Conservation (phyloP, 2,329 filamentous ascomycete genomes). For the Neopestalotiopsis rosae region DNA sequence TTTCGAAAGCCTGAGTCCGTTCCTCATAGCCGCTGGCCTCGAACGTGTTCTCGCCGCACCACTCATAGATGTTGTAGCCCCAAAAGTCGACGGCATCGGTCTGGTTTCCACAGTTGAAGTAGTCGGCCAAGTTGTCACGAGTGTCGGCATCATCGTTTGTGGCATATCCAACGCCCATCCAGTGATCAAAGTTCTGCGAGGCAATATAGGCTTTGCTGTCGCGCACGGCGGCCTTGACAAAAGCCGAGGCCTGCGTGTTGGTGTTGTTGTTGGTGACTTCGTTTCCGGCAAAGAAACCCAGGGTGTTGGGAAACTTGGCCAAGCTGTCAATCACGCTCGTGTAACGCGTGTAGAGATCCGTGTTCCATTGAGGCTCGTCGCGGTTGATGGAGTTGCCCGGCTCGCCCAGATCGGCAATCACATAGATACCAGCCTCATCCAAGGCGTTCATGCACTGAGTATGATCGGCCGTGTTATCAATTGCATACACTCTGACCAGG, state of each 20-base stretch:
- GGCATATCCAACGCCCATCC: slow-evolving; percentile 74
- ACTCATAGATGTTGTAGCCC: slow-evolving; percentile 86
- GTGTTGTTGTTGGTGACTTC: slow-evolving; percentile 75
- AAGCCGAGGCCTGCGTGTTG: slow-evolving; percentile 75
- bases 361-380: slow-evolving; percentile 67
- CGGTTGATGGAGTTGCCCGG: slow-evolving; percentile 72
- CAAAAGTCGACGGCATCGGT: slow-evolving; percentile 73
- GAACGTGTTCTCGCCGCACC: slow-evolving; percentile 72
- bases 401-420: slow-evolving; percentile 73
- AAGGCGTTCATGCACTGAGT: slow-evolving; percentile 70
- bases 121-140: slow-evolving; percentile 69
- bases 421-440: slow-evolving; percentile 73
- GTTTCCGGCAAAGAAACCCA: slow-evolving; percentile 82
- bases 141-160: slow-evolving; percentile 75
- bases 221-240: slow-evolving; percentile 78
- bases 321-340: slow-evolving; percentile 71
- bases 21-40: slow-evolving; percentile 68
- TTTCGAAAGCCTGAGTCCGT: slow-evolving; percentile 69
- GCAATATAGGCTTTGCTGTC: slow-evolving; percentile 80
- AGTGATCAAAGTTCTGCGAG: slow-evolving; percentile 63
- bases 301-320: slow-evolving; percentile 70
- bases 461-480: slow-evolving; percentile 69
- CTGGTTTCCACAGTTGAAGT: slow-evolving; percentile 72
- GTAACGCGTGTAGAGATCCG: slow-evolving; percentile 71
- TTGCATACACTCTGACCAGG: slow-evolving; percentile 74